These are phyloP conservation scores for Saprolegnia diclina DNA, from an alignment of 352 stramenopile genomes.

Conservation along the genomic window DNA sequence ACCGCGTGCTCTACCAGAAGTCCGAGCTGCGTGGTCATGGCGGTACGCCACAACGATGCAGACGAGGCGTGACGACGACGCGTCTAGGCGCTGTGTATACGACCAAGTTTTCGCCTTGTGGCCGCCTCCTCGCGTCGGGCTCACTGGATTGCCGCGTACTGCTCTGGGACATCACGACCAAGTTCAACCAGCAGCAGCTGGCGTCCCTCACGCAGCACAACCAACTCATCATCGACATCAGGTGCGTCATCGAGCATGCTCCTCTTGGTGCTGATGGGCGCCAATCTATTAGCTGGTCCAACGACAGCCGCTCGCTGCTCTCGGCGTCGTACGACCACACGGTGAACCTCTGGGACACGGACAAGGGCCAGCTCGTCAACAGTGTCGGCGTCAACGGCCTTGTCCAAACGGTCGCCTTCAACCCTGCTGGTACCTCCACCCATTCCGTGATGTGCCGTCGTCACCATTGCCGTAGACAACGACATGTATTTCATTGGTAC, in stretches of 20 bases:
- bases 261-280: background rate
- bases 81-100: conserved; percentile 66
- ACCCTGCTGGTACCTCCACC: conserved; percentile 43
- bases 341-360: conserved; percentile 83
- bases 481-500: conserved; percentile 78
- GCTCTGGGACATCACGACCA: conserved; percentile 83
- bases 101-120: conserved; percentile 80
- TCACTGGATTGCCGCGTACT: conserved; percentile 75
- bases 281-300: conserved; percentile 47
- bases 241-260: conserved; percentile 21
- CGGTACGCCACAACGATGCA: background rate
- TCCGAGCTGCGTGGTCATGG: conserved; percentile 64
- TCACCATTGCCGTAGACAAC: conserved; percentile 41
- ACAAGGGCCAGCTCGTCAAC: conserved; percentile 57
- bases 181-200: conserved; percentile 84
- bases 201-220: conserved; percentile 63
- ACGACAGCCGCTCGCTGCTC: conserved; percentile 63
- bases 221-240: conserved; percentile 83
- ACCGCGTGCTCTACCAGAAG: conserved; percentile 72
- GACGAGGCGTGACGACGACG: background rate
- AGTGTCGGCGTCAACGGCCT: conserved; percentile 71
- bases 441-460: background rate
- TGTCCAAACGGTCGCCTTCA: conserved; percentile 81
- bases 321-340: conserved; percentile 84
- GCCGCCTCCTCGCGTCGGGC: conserved; percentile 71